Evolutionary conservation across 164 flowering plant genomes (phyloP), one percentile per base, ranked within the genome.

Genomic region (Berberis thunbergii): DNA sequence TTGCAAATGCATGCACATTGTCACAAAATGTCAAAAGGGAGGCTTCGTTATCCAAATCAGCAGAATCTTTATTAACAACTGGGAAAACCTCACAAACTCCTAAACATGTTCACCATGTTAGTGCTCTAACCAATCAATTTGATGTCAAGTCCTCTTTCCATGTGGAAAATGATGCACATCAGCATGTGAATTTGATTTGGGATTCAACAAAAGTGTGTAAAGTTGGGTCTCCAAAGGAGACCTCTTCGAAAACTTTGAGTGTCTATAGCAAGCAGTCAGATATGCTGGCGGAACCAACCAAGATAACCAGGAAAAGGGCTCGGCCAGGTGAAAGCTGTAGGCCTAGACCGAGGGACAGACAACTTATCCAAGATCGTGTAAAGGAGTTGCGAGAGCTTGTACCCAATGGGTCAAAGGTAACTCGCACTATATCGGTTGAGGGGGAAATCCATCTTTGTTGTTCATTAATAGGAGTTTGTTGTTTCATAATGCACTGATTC

Each of bases 261-360:
- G 60, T 76, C 50, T 72, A 78, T 64, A 82, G 81, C 65, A 86
- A 82, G 63, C 82, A 70, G 65, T 59, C 78, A 54, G 78, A 78
- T 39, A 80, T 72, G 73, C 72, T 75, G 42, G 65, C 69, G 48
- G 84, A 80, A 71, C 74, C 76, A 46, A 42, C 64, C 49, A 90
- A 84, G 74, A 67, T 67, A 43, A 75, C 57, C 60, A 84, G 74
- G 64, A 90, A 84, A 76, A 81, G 93, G 73, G 80, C 89, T 54
- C 85, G 81, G 69, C 84, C 91, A 63, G 88, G 89, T 70, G 95
- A 87, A 75, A 87, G 65, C 72, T 70, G 67, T 59, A 80, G 90
- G 73, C 91, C 95, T 45, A 74, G 95, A 70, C 95, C 97, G 43
- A 80, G 90, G 72, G 92, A 90, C 72, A 82, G 95, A 68, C 95